A percentile compares a stretch with the other conserved stretches of the same genome.
Evolutionary conservation across 257 asterid species (phyloP).

Genomic region (Solanum lycopersicoides): DNA sequence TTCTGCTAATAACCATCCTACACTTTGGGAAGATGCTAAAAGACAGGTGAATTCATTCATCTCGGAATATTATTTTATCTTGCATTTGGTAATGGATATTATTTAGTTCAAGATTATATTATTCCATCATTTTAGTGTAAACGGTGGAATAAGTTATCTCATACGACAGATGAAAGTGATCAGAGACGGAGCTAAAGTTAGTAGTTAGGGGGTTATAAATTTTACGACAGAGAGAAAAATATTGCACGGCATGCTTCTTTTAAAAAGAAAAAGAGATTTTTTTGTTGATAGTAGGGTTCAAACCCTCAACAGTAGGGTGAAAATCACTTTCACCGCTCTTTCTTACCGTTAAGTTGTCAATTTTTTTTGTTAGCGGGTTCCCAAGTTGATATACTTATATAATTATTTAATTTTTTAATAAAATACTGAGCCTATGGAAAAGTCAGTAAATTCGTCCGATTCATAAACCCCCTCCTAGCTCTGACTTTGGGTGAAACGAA

Average conservation of each 20-base stretch:
- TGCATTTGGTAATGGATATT: background rate
- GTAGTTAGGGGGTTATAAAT: background rate
- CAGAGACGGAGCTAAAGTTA: too few relatives aligned
- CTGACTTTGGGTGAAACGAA: fast-evolving
- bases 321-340: background rate
- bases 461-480: background rate
- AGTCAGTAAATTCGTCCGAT: fast-evolving
- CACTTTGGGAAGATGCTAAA: slow-evolving; percentile 62
- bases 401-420: too few relatives aligned
- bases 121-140: background rate
- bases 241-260: too few relatives aligned
- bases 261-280: too few relatives aligned
- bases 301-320: background rate
- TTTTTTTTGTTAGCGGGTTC: background rate
- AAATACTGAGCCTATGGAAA: fast-evolving
- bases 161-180: background rate
- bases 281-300: background rate
- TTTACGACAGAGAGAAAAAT: background rate
- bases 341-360: background rate
- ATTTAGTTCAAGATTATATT: background rate
- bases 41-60: slow-evolving; percentile 18
- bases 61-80: background rate
- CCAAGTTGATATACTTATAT: background rate
- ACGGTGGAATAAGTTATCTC: background rate
- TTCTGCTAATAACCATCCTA: slow-evolving; percentile 15